Base-by-base conservation (phyloP, 805 yeast genomes). In the Saturnispora mendoncae region DNA sequence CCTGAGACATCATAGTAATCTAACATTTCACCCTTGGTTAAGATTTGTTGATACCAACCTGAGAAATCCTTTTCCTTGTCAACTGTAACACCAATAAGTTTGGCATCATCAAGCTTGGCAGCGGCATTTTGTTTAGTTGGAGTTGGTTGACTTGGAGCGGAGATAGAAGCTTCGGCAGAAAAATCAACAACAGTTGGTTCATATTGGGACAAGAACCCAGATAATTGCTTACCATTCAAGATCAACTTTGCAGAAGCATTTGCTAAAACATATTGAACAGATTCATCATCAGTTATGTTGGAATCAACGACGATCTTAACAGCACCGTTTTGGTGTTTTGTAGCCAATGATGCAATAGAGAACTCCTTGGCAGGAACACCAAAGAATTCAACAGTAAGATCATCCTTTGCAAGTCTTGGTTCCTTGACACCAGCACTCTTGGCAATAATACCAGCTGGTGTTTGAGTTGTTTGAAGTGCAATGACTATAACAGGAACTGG, bases 1-100 rank as follows among this genome's bases (percentile, higher is more conserved):
- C 99, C 99, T 39, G 97, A 87, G 39, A 92, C 97, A 60, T 94
- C 98, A 60, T 92, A 92, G 71, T 92, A 92, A 62, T 94, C 98
- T 56, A 92, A 74, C 95, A 94, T 85, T 66, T 92, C 99, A 66
- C 96, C 94, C 68, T 92, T 92, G 56, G 94, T 84, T 51, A 88
- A 74, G 45, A 94, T 81, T 70, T 92, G 98, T 55, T 88, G 88
- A 69, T 92, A 92, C 99, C 99, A 92, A 40, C 87, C 78, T 47
- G 98, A 79, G 71, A 92, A 92, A 61, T 92, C 98, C 55, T 77
- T 71, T 48, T 78, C 76, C 67, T 92, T 92, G 65, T 86, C 95
- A 39, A 84, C 94, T 35, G 97, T 92, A 61, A 92, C 90, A 65
- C 98, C 98, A 52, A 92, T 84, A 56, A 88, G 68, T 56, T 90